Evolutionary conservation across 495 filamentous ascomycete genomes (phyloP).

Genomic region (Penicillium verhagenii): DNA sequence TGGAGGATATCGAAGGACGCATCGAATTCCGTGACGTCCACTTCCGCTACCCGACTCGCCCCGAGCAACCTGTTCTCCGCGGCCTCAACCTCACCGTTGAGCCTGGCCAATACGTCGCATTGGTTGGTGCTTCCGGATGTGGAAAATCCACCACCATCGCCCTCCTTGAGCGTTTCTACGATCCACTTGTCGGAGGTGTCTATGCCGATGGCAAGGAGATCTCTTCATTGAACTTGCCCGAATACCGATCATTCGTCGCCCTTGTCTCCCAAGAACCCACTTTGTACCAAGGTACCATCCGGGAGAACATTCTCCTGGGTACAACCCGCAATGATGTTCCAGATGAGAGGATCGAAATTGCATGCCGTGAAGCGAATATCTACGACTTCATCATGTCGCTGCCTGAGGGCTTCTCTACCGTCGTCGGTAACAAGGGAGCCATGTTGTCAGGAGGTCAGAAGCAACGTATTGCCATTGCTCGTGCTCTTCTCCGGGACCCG

Average conservation of each 20-base stretch:
- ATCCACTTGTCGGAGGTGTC: slow-evolving; percentile 63
- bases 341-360: slow-evolving; percentile 60
- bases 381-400: slow-evolving; percentile 75
- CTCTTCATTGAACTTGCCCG: neutral
- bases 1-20: slow-evolving; percentile 49
- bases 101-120: slow-evolving; percentile 70
- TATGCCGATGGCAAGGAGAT: slow-evolving; percentile 46
- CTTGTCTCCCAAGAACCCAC: slow-evolving; percentile 83
- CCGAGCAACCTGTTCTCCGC: slow-evolving; percentile 69
- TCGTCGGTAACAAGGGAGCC: slow-evolving; percentile 69
- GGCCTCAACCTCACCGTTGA: slow-evolving; percentile 66
- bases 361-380: slow-evolving; percentile 73
- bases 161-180: slow-evolving; percentile 81
- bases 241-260: slow-evolving; percentile 66
- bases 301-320: slow-evolving; percentile 64
- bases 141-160: slow-evolving; percentile 78
- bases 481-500: slow-evolving; percentile 67
- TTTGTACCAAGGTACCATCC: slow-evolving; percentile 78
- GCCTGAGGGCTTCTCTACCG: slow-evolving; percentile 67
- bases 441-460: slow-evolving; percentile 79
- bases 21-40: slow-evolving; percentile 73
- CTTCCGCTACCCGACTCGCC: slow-evolving; percentile 74
- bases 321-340: slow-evolving; percentile 61
- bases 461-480: slow-evolving; percentile 72
- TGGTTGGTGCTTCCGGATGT: slow-evolving; percentile 78